Percentiles rank a stretch among this genome's conserved stretches.
Evolutionary conservation across 352 stramenopile species (phyloP).

Genomic region (Globisporangium megalacanthum): DNA sequence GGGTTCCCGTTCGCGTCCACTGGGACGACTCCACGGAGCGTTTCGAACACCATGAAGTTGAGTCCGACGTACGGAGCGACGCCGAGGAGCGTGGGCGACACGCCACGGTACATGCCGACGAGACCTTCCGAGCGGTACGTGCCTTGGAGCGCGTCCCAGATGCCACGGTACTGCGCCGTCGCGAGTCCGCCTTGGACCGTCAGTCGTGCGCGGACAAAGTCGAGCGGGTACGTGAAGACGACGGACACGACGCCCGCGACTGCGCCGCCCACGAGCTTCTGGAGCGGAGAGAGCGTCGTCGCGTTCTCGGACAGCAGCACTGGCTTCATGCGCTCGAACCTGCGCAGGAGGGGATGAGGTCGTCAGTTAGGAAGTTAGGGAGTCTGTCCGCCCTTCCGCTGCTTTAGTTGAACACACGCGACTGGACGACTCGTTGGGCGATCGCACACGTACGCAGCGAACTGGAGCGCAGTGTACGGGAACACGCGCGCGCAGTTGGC

Average conservation of each 20-base stretch:
- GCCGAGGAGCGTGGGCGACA: constrained; percentile 57
- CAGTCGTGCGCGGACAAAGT: constrained; percentile 66
- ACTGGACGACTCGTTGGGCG: too few relatives aligned
- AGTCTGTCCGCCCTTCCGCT: too few relatives aligned
- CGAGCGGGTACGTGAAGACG: constrained; percentile 61
- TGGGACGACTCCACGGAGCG: constrained; percentile 37
- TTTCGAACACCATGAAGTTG: constrained; percentile 79
- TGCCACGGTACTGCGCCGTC: constrained; percentile 54
- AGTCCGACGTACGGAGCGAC: constrained; percentile 71
- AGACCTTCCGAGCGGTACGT: constrained; percentile 53
- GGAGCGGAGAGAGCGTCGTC: constrained; percentile 31
- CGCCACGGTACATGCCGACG: constrained; percentile 49
- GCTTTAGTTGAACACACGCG: neutral
- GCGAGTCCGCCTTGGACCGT: constrained; percentile 63
- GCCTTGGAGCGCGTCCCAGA: constrained; percentile 47
- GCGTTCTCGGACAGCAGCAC: constrained; percentile 34
- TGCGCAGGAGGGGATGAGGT: neutral
- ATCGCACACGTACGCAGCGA: constrained; percentile 32
- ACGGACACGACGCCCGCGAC: constrained; percentile 67
- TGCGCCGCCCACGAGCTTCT: constrained; percentile 53
- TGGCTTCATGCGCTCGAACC: constrained; percentile 56
- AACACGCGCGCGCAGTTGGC: constrained; percentile 79
- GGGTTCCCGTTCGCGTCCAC: constrained; percentile 40
- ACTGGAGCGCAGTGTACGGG: constrained; percentile 75
- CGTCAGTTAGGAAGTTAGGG: neutral